Evolutionary conservation across 192 early-diverging fungal species (phyloP).

Genomic region (Mortierella antarctica): DNA sequence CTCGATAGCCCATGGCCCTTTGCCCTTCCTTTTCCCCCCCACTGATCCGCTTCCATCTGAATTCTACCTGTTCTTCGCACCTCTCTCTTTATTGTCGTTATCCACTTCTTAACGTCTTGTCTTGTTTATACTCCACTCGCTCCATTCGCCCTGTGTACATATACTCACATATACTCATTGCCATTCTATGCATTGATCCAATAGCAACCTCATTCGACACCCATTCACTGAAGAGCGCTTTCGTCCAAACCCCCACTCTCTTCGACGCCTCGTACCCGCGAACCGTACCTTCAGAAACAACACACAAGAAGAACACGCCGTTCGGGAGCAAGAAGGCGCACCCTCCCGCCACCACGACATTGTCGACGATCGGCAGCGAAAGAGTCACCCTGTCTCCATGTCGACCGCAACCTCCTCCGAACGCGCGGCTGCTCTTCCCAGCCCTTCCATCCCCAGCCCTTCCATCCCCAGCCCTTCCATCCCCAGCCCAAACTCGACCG

Average conservation of each 20-base stretch:
- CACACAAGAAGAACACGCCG: too few species aligned
- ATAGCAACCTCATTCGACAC: background rate
- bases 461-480: slow-evolving; percentile 50
- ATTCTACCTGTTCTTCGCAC: background rate
- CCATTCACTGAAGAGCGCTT: too few species aligned
- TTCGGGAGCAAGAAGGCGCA: too few species aligned
- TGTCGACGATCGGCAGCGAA: too few species aligned
- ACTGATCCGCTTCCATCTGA: background rate
- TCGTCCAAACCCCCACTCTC: too few species aligned
- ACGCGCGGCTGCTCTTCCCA: slow-evolving; percentile 36
- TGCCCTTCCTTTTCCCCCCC: background rate
- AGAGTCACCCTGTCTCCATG: slow-evolving; percentile 17
- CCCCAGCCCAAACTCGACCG: slow-evolving; percentile 46
- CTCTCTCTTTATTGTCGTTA: background rate
- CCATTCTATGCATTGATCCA: background rate
- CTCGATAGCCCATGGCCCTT: background rate
- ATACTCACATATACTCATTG: background rate
- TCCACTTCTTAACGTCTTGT: background rate
- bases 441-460: slow-evolving; percentile 19
- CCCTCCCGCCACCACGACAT: too few species aligned
- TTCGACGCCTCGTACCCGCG: too few species aligned
- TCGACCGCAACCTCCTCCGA: slow-evolving; percentile 43
- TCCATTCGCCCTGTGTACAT: background rate
- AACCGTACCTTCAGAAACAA: too few species aligned
- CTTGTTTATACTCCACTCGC: background rate